Evolutionary conservation across 768 basidiomycete species (phyloP), one percentile per base, ranked within the genome.

Genomic region (Leucosporidium yakuticum): DNA sequence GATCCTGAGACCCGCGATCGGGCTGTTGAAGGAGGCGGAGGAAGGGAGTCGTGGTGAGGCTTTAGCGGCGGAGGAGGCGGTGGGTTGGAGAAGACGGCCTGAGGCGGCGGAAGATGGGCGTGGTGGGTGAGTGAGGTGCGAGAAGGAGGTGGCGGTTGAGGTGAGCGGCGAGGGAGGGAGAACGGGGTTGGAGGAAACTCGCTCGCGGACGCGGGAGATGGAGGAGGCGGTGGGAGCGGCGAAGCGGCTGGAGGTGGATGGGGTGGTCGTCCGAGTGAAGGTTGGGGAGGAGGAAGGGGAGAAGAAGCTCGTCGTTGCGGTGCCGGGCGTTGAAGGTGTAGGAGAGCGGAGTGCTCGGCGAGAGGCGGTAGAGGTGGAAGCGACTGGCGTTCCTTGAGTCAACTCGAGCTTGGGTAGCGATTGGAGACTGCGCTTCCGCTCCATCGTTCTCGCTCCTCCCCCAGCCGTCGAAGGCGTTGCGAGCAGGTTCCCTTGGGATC

Each of bases 221-320:
- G 71, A 73, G 1, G 71, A 9, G 15, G 65, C 65, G 23, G 71
- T 73, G 1, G 71, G 71, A 2, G 59, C 62, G 17, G 71, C 71
- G 56, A 69, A 73, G 6, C 27, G 51, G n/a, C 51, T 27, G n/a
- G n/a, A 8, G 27, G n/a, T 17, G 9, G 51, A 53, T 2, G 51
- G 23, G 9, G 51, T 23, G 9, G 51, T 53, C 11, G 51, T 53
- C 51, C 51, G 51, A 9, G 17, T 21, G 39, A 44, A 15, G 6
- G 39, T 15, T 8, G 39, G 39, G 17, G 39, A 44, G 14, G 39
- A 44, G 14, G 39, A 44, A 44, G 39, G 39, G 39, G 39, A 44
- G 39, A 44, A 44, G 39, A 44, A 44, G 39, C 39, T 44, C 2
- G 39, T 44, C 8, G 8, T 44, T 8, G 39, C 39, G 39, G 8